Evolutionary conservation across 1,139 yeast species (phyloP).

Genomic region (Kurtzmaniella quercitrusa): DNA sequence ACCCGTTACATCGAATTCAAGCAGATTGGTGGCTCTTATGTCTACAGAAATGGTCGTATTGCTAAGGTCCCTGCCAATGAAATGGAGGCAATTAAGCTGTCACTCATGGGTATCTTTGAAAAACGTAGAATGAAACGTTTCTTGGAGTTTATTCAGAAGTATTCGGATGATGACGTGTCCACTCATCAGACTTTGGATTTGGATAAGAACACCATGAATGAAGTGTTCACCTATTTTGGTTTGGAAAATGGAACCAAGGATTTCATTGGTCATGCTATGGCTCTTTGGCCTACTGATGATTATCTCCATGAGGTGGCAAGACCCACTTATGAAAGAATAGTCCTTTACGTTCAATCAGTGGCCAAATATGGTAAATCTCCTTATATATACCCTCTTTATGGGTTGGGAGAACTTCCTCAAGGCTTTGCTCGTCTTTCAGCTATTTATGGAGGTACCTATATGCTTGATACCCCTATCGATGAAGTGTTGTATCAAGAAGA

Average conservation of each 20-base stretch:
- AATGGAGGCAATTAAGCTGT: conserved; percentile 84
- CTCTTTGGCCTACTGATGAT: conserved; percentile 90
- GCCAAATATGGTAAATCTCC: conserved; percentile 97
- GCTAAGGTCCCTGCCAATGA: conserved; percentile 95
- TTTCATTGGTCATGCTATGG: conserved; percentile 98
- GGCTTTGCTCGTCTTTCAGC: conserved; percentile 97
- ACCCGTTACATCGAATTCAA: conserved; percentile 94
- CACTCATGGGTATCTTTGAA: conserved; percentile 94
- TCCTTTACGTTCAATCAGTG: conserved; percentile 83
- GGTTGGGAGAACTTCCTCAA: conserved; percentile 96
- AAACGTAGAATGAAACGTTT: conserved; percentile 93
- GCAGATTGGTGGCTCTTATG: conserved; percentile 92
- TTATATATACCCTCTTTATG: conserved; percentile 91
- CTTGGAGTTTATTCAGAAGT: conserved; percentile 80
- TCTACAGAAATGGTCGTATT: conserved; percentile 83
- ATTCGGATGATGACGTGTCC: conserved; percentile 69
- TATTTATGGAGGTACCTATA: conserved; percentile 96
- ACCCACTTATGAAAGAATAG: conserved; percentile 83
- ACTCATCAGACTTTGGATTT: conserved; percentile 87
- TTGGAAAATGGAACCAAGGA: conserved; percentile 92
- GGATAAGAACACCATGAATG: conserved; percentile 89
- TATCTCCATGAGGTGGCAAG: conserved; percentile 87
- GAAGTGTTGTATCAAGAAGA: conserved; percentile 73
- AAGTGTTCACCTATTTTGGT: conserved; percentile 83
- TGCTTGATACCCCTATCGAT: conserved; percentile 95